These are phyloP conservation scores for Coniosporium tulheliwenetii DNA, from an alignment of 2,329 filamentous ascomycete genomes.

Conservation along the genomic window DNA sequence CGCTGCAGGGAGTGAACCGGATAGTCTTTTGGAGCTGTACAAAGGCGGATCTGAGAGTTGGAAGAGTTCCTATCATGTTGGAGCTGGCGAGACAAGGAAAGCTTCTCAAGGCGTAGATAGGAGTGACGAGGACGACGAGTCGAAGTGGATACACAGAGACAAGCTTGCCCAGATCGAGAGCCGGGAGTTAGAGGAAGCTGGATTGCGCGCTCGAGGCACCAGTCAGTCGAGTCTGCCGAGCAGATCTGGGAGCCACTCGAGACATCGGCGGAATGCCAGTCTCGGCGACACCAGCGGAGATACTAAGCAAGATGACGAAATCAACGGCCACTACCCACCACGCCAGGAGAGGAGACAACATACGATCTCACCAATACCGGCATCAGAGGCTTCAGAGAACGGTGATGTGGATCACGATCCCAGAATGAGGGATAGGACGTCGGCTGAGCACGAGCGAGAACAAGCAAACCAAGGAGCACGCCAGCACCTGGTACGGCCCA, in stretches of 20 bases:
- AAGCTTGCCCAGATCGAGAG: slow-evolving; percentile 72
- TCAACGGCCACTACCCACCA: slow-evolving; percentile 4
- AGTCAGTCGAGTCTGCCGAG: slow-evolving; percentile 26
- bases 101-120: neutral
- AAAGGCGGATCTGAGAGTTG: slow-evolving; percentile 10
- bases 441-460: slow-evolving; percentile 5
- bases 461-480: slow-evolving; percentile 36
- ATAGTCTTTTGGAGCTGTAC: slow-evolving; percentile 31
- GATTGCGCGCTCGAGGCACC: slow-evolving; percentile 43
- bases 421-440: slow-evolving; percentile 7
- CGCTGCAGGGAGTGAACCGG: slow-evolving; percentile 25
- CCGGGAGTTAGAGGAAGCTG: slow-evolving; percentile 64
- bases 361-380: slow-evolving; percentile 15
- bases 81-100: neutral
- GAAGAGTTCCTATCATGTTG: neutral
- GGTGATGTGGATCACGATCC: slow-evolving; percentile 26
- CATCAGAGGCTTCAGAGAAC: slow-evolving; percentile 15
- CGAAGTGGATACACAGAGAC: slow-evolving; percentile 75
- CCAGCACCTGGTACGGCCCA: slow-evolving; percentile 20
- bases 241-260: slow-evolving; percentile 10
- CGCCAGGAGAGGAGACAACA: slow-evolving; percentile 8
- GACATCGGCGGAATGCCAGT: slow-evolving; percentile 9
- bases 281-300: slow-evolving; percentile 8
- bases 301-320: slow-evolving; percentile 1
- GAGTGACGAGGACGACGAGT: slow-evolving; percentile 34